These are phyloP conservation scores for Lactifluus subvellereus DNA, from an alignment of 768 basidiomycete species.

Conservation along the genomic window DNA sequence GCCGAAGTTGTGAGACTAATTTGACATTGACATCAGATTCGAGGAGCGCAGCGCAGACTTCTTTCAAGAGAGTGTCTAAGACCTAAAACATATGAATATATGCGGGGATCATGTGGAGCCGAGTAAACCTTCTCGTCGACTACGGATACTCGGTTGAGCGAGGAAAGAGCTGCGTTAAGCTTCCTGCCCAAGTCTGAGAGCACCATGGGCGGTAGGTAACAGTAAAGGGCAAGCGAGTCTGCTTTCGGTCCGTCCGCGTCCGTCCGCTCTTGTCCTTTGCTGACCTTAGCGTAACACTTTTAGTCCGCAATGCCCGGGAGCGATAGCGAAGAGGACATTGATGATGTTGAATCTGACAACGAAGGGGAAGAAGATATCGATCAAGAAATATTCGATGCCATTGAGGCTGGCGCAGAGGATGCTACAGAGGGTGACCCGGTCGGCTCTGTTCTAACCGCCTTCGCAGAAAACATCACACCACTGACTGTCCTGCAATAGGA, in stretches of 20 bases:
- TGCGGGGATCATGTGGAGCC: not conserved
- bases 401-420: slow-evolving; percentile 48
- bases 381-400: slow-evolving; percentile 47
- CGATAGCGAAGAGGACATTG: slow-evolving; percentile 48
- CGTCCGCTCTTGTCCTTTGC: not conserved
- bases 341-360: slow-evolving; percentile 37
- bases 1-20: slow-evolving; percentile 78
- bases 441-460: slow-evolving; percentile 25
- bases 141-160: slow-evolving; percentile 77
- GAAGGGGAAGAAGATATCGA: slow-evolving; percentile 24
- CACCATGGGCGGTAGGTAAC: slow-evolving; percentile 57
- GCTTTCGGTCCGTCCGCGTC: slow-evolving; percentile 8
- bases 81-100: slow-evolving; percentile 47
- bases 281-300: slow-evolving; percentile 21
- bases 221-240: slow-evolving; percentile 20
- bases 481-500: slow-evolving; percentile 14
- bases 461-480: not conserved
- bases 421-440: slow-evolving; percentile 70
- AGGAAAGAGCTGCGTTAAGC: slow-evolving; percentile 89
- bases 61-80: slow-evolving; percentile 89
- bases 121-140: slow-evolving; percentile 82
- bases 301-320: slow-evolving; percentile 37
- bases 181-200: slow-evolving; percentile 90
- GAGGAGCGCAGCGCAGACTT: slow-evolving; percentile 88
- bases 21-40: slow-evolving; percentile 99